These are phyloP conservation scores for Amaranthus cruentus DNA, from an alignment of 148 eudicot species.

Conservation along the genomic window DNA sequence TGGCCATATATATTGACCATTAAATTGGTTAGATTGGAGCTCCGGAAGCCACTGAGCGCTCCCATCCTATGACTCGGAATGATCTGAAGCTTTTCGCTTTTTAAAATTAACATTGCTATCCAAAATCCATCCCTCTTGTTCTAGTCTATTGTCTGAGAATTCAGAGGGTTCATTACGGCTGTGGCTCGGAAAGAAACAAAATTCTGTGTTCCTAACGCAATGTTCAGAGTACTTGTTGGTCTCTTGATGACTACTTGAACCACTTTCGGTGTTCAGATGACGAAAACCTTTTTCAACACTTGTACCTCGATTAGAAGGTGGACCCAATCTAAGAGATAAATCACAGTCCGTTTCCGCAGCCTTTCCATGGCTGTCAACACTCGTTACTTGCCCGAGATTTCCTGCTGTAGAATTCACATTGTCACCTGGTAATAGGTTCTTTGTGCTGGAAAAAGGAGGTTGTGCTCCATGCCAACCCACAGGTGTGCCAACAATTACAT, in stretches of 20 bases:
- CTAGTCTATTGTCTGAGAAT: constrained; percentile 25
- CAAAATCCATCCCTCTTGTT: constrained; percentile 37
- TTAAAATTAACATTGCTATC: constrained; percentile 30
- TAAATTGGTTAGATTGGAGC: constrained; percentile 34
- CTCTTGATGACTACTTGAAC: constrained; percentile 34
- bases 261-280: constrained; percentile 26
- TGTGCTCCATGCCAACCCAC: constrained; percentile 42
- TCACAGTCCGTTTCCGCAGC: constrained; percentile 49
- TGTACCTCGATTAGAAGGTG: constrained; percentile 26
- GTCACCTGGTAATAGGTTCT: constrained; percentile 32
- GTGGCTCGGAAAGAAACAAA: constrained; percentile 51
- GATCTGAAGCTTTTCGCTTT: constrained; percentile 55
- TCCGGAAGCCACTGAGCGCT: constrained; percentile 35
- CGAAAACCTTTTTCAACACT: constrained; percentile 24
- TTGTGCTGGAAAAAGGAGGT: constrained; percentile 36
- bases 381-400: constrained; percentile 21
- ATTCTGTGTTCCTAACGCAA: constrained; percentile 32
- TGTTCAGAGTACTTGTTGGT: constrained; percentile 15
- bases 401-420: constrained; percentile 18
- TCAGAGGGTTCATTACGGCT: constrained; percentile 33
- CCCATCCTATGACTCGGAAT: constrained; percentile 34
- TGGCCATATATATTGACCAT: constrained; percentile 49
- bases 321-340: constrained; percentile 79
- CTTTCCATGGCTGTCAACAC: constrained; percentile 26
- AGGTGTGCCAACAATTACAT: constrained; percentile 66